phyloP scores from a whole-genome alignment of 225 moss, liverwort and hornwort species.

The Asterella californica region DNA sequence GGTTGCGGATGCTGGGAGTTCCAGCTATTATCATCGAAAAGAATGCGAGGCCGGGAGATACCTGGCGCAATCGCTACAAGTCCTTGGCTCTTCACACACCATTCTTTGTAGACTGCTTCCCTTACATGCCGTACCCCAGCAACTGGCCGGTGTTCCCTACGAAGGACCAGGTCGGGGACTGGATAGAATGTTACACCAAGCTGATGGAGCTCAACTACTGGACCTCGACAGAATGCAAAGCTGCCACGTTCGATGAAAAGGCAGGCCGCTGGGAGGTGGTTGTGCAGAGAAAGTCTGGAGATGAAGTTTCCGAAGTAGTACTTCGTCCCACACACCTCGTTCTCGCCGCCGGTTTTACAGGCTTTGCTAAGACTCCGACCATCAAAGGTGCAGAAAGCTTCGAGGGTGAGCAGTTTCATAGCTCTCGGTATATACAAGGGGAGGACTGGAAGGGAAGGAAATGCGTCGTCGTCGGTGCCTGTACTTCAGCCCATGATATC shows the following conservation, averaged over 20 bases:
- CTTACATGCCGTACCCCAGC: slow-evolving; percentile 17
- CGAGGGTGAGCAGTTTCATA: slow-evolving; percentile 18
- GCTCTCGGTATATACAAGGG: not conserved
- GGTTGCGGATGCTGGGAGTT: slow-evolving; percentile 11
- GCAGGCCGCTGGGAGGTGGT: slow-evolving; percentile 20
- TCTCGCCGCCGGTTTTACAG: slow-evolving; percentile 11
- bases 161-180: slow-evolving; percentile 18
- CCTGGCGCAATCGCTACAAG: slow-evolving; percentile 15
- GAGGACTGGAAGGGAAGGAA: slow-evolving; percentile 13
- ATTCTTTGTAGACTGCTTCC: slow-evolving; percentile 13
- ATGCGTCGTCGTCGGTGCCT: slow-evolving; percentile 10
- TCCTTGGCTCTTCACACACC: slow-evolving; percentile 6
- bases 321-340: slow-evolving; percentile 19
- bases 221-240: slow-evolving; percentile 23
- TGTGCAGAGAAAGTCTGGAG: not conserved
- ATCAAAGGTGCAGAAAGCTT: slow-evolving; percentile 17
- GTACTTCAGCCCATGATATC: slow-evolving; percentile 24
- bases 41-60: not conserved
- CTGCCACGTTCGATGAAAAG: slow-evolving; percentile 11
- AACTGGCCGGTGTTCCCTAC: slow-evolving; percentile 13
- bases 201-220: slow-evolving; percentile 25
- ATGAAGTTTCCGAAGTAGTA: not conserved
- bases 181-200: slow-evolving; percentile 19
- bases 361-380: not conserved
- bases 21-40: slow-evolving; percentile 12